Conservation (phyloP, 768 basidiomycete genomes). For the Tricholoma sp. region DNA sequence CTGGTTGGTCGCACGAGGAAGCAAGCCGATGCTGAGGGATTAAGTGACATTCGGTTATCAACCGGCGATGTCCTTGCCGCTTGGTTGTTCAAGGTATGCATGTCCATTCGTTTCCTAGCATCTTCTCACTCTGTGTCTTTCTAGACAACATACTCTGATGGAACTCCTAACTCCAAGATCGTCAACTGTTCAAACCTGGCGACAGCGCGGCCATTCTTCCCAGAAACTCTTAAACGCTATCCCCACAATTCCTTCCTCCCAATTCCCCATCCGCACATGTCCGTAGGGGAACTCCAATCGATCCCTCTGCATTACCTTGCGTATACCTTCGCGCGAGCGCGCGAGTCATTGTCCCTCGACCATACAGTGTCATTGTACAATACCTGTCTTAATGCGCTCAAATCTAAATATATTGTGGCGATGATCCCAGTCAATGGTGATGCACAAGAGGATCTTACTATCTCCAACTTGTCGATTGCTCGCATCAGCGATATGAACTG, state of each 20-base stretch:
- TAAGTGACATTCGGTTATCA: slow-evolving; percentile 16
- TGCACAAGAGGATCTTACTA: slow-evolving; percentile 29
- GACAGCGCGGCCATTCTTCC: neutral
- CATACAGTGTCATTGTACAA: slow-evolving; percentile 22
- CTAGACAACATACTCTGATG: neutral
- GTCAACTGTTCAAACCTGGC: neutral
- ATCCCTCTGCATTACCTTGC: neutral
- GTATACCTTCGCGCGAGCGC: slow-evolving; percentile 11
- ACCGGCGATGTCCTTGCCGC: slow-evolving; percentile 37
- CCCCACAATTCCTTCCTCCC: neutral
- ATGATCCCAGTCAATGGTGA: slow-evolving; percentile 28
- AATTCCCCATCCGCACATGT: neutral
- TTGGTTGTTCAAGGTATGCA: slow-evolving; percentile 34
- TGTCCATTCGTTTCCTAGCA: slow-evolving; percentile 27
- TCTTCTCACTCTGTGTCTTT: neutral
- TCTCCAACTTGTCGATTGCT: slow-evolving; percentile 38
- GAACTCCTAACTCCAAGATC: neutral
- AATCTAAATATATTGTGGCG: slow-evolving; percentile 15
- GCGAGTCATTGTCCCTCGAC: slow-evolving; percentile 21
- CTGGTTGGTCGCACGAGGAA: slow-evolving; percentile 26
- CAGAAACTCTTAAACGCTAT: neutral
- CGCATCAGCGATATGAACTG: slow-evolving; percentile 37
- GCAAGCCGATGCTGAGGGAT: slow-evolving; percentile 15
- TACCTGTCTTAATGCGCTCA: neutral
- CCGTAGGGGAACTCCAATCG: neutral